Conservation (phyloP, 495 filamentous ascomycete genomes). For the Sphaerosporella brunnea region DNA sequence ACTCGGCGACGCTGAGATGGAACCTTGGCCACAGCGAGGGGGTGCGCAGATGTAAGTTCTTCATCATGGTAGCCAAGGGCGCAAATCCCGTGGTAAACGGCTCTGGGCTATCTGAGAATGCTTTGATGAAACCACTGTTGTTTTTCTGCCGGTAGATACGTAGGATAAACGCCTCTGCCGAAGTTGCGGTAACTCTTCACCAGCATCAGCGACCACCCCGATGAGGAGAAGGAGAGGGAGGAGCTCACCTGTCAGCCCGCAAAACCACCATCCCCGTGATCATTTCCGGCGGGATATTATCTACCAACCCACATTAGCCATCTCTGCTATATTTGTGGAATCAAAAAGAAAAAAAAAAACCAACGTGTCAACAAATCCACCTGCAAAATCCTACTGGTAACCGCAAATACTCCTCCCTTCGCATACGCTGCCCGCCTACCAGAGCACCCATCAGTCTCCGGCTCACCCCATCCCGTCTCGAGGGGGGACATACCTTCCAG, state of each 20-base stretch:
- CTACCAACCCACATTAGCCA: not conserved
- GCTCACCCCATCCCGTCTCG: constrained; percentile 29
- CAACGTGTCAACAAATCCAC: constrained; percentile 69
- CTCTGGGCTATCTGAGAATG: constrained; percentile 88
- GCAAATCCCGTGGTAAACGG: constrained; percentile 81
- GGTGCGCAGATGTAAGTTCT: constrained; percentile 78
- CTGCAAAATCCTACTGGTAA: constrained; percentile 87
- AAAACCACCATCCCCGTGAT: constrained; percentile 78
- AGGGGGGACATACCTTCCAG: constrained; percentile 39
- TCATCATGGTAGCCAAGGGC: constrained; percentile 76
- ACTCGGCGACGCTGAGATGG: constrained; percentile 71
- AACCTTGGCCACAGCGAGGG: constrained; percentile 89
- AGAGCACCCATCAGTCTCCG: too few relatives aligned
- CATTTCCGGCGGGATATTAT: constrained; percentile 38
- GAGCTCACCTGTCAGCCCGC: constrained; percentile 56
- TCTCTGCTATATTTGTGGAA: constrained; percentile 40
- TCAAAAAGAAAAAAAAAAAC: constrained; percentile 8
- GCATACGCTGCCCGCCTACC: constrained; percentile 59
- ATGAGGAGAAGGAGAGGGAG: not conserved
- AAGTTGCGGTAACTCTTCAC: constrained; percentile 59
- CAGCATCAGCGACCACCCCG: not conserved
- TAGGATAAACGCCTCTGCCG: constrained; percentile 83
- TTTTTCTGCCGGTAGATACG: constrained; percentile 88
- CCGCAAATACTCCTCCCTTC: constrained; percentile 79
- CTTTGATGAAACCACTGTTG: constrained; percentile 82